Base-by-base conservation (phyloP, 2,329 filamentous ascomycete genomes). In the Chalaropsis ovoidea region DNA sequence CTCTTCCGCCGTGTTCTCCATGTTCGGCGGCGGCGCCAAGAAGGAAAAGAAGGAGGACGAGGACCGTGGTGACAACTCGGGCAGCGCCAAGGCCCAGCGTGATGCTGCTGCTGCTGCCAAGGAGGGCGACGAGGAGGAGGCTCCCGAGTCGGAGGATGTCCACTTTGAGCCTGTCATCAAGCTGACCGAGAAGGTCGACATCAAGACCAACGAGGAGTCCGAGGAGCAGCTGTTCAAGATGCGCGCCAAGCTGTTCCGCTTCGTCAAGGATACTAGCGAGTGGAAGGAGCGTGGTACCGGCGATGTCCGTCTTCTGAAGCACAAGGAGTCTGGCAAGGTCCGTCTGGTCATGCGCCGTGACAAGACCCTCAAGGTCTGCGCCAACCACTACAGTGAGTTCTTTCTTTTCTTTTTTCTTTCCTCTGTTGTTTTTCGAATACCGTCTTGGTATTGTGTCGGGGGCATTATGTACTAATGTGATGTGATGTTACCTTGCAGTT, bases 281-380 rank as follows among this genome's bases (percentile, higher is more conserved):
- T 99, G 94, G 94, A 99, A 97, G 84, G 94, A 99, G 86, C 88
- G 94, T 75, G 94, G 94, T 70, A 97, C 94, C 70, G 94, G 94
- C 72, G 93, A 97, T 73, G 92, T 97, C 70, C 86, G 93, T 74
- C 83, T 99, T 77, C 82, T 99, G 75, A 97, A 96, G 86, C 94
- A 99, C 83, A 94, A 91, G 84, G 92, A 96, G 82, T 96, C 96
- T 77, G 86, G 88, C 79, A 97, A 97, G 87, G 96, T 92, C 67
- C 86, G 94, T 72, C 82, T 99, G 73, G 94, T 99, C 72, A 99
- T 99, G 94, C 89, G 94, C 77, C 86, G 94, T 76, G 94, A 99
- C 82, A 97, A 97, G 90, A 99, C 94, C 68, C 86, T 97, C 80
- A 99, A 99, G 85, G 94, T 99, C 79, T 99, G 94, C 87, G 94